Conservation (phyloP, 2,329 filamentous ascomycete species). For the Aquanectria penicillioides region DNA sequence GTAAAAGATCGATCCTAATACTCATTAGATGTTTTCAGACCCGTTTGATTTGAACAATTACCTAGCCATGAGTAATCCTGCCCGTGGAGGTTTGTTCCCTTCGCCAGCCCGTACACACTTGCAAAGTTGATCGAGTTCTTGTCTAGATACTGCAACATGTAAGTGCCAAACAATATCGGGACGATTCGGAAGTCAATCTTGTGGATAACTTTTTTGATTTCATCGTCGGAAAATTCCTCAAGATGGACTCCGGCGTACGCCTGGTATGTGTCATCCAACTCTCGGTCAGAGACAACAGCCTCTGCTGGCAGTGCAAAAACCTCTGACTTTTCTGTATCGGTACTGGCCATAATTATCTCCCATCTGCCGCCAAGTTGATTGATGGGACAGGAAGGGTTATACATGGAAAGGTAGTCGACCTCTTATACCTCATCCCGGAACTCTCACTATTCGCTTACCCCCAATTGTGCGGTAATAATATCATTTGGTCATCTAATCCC, state of each 20-base stretch:
- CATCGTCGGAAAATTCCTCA: conserved; percentile 2
- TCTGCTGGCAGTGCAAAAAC: background rate
- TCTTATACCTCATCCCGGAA: background rate
- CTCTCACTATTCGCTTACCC: background rate
- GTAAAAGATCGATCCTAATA: conserved; percentile 11
- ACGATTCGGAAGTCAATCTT: conserved; percentile 17
- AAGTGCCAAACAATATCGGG: conserved; percentile 9
- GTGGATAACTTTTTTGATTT: conserved; percentile 4
- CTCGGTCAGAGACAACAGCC: background rate
- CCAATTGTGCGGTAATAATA: background rate
- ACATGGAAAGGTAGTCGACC: background rate
- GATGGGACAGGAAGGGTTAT: too few relatives aligned
- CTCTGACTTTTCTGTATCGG: background rate
- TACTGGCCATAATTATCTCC: background rate
- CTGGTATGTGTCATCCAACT: conserved; percentile 6
- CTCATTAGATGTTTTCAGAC: background rate
- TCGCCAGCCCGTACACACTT: conserved; percentile 9
- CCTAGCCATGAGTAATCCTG: conserved; percentile 18
- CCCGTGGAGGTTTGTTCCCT: conserved; percentile 9
- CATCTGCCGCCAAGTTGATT: too few relatives aligned
- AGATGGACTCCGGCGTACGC: conserved; percentile 3
- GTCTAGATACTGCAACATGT: conserved; percentile 15
- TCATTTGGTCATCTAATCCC: background rate
- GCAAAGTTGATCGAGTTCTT: conserved; percentile 19
- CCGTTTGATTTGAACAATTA: background rate